Percentiles rank a stretch among this genome's conserved stretches.
Evolutionary conservation across 805 yeast species (phyloP).

Genomic region (Kluyveromyces nonfermentans): DNA sequence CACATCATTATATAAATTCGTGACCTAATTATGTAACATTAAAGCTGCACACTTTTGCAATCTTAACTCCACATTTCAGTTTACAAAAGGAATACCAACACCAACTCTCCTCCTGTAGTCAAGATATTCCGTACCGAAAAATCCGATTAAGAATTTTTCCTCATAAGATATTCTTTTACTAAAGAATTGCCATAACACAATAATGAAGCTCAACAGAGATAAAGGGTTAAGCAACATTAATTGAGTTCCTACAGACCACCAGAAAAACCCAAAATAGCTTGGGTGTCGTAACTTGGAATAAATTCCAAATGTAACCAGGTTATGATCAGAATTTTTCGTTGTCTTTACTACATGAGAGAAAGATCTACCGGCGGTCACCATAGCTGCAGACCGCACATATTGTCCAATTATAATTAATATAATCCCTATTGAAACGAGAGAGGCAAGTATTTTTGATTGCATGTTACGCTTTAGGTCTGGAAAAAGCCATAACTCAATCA

Average conservation of each 20-base stretch:
- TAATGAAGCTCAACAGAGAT: slow-evolving; percentile 42
- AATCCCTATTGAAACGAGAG: slow-evolving; percentile 35
- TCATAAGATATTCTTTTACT: slow-evolving; percentile 56
- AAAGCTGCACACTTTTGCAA: not conserved
- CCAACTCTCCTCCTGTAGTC: slow-evolving; percentile 41
- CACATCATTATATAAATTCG: not conserved
- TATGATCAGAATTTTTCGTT: slow-evolving; percentile 44
- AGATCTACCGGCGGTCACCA: slow-evolving; percentile 80
- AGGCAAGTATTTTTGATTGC: not conserved
- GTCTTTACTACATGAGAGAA: slow-evolving; percentile 74
- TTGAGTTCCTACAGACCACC: slow-evolving; percentile 91
- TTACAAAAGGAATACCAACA: slow-evolving; percentile 58
- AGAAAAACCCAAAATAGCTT: slow-evolving; percentile 80
- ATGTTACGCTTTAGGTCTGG: slow-evolving; percentile 29
- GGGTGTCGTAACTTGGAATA: slow-evolving; percentile 73
- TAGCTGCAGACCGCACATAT: slow-evolving; percentile 56
- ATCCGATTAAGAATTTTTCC: slow-evolving; percentile 51
- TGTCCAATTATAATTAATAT: slow-evolving; percentile 55
- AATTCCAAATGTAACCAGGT: slow-evolving; percentile 63
- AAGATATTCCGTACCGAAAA: slow-evolving; percentile 63
- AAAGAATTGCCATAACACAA: slow-evolving; percentile 64
- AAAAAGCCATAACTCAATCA: slow-evolving; percentile 33
- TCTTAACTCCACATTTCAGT: slow-evolving; percentile 7
- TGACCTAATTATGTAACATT: not conserved
- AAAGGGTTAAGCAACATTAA: slow-evolving; percentile 58